These are phyloP conservation scores for Aspergillus neoniger DNA, from an alignment of 2,329 filamentous ascomycete genomes.

Conservation along the genomic window DNA sequence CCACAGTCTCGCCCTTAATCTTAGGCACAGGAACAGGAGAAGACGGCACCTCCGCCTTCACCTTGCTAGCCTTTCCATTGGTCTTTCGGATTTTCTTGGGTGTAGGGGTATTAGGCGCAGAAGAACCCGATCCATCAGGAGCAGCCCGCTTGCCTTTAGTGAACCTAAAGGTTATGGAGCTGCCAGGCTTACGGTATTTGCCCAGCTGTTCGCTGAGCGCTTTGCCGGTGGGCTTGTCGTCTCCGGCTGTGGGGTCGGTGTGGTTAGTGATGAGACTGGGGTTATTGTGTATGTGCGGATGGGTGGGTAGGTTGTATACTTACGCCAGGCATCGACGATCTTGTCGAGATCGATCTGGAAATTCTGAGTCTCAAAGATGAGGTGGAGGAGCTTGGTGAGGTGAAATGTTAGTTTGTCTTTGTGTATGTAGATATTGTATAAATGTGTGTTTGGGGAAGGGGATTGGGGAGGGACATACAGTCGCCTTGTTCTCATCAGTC, in stretches of 20 bases:
- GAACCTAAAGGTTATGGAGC: background rate
- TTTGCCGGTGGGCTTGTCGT: conserved; percentile 1
- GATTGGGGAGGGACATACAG: background rate
- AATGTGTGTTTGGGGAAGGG: background rate
- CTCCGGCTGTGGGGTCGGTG: background rate
- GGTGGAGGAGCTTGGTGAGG: conserved; percentile 1
- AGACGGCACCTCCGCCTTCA: background rate
- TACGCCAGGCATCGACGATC: conserved; percentile 6
- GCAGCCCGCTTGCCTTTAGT: background rate
- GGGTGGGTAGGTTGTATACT: background rate
- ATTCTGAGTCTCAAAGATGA: conserved; percentile 6
- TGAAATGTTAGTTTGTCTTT: background rate
- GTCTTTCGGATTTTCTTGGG: background rate
- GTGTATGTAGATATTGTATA: background rate
- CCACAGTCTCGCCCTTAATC: no score
- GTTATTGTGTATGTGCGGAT: background rate
- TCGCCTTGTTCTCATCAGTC: background rate
- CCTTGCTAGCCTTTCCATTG: background rate
- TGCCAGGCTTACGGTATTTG: background rate
- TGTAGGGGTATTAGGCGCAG: background rate
- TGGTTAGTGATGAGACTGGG: background rate
- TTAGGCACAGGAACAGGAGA: background rate
- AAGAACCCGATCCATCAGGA: background rate
- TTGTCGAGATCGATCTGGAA: conserved; percentile 5
- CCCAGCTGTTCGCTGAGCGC: background rate